Evolutionary conservation across 2,329 filamentous ascomycete genomes (phyloP).

Genomic region (Arthrobotrys conoides): DNA sequence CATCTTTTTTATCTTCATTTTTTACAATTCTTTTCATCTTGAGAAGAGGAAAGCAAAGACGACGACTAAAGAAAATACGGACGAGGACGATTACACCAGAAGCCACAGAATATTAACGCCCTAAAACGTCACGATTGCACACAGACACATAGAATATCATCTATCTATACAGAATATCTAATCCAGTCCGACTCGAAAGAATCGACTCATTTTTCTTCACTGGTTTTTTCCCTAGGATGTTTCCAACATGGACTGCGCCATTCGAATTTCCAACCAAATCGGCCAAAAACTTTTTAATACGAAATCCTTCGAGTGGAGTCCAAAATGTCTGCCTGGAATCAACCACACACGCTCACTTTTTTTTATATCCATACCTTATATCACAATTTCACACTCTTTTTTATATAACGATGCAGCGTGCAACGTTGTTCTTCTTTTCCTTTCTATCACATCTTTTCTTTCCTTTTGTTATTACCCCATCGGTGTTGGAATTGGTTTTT

Average conservation of each 20-base stretch:
- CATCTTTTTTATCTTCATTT: background rate
- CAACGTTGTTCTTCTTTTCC: conserved; percentile 8
- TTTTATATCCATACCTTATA: background rate
- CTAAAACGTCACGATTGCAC: conserved; percentile 37
- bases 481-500: conserved; percentile 44
- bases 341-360: background rate
- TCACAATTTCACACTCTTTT: conserved; percentile 15
- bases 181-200: conserved; percentile 14
- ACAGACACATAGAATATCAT: conserved; percentile 38
- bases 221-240: background rate
- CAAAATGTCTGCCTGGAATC: background rate
- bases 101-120: conserved; percentile 31
- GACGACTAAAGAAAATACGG: conserved; percentile 44
- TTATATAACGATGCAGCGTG: conserved; percentile 44
- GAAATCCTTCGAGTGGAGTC: background rate
- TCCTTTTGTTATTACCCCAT: conserved; percentile 27
- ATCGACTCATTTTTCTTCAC: background rate
- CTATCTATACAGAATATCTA: conserved; percentile 23
- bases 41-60: conserved; percentile 11
- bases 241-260: background rate
- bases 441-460: background rate
- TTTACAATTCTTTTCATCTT: background rate
- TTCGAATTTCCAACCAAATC: background rate
- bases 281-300: background rate
- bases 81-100: conserved; percentile 40